Conservation (phyloP, 2,329 filamentous ascomycete species). For the Fusarium sp. region DNA sequence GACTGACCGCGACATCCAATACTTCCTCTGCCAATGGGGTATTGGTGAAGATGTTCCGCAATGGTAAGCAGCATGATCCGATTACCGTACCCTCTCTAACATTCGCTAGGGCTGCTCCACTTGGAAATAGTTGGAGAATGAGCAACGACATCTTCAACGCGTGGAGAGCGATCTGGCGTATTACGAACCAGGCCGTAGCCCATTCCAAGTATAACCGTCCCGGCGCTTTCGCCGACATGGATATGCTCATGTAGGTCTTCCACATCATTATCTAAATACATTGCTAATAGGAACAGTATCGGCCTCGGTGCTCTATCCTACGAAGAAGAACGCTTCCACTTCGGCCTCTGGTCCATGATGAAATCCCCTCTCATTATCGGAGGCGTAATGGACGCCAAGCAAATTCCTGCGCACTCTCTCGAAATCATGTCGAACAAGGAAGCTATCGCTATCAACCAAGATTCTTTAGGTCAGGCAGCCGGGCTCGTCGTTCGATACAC, state of each 20-base stretch:
- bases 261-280: fast-evolving
- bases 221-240: constrained; percentile 64
- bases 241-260: constrained; percentile 61
- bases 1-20: constrained; percentile 57
- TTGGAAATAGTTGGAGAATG: constrained; percentile 63
- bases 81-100: neutral
- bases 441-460: constrained; percentile 69
- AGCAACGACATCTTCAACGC: constrained; percentile 65
- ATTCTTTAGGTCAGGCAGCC: constrained; percentile 63
- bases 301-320: constrained; percentile 59
- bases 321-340: constrained; percentile 64
- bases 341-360: constrained; percentile 64
- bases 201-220: constrained; percentile 57
- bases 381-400: constrained; percentile 53
- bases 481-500: constrained; percentile 62
- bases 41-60: constrained; percentile 60
- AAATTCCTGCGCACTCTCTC: constrained; percentile 56
- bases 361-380: constrained; percentile 65
- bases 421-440: constrained; percentile 62
- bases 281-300: constrained; percentile 49
- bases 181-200: constrained; percentile 63
- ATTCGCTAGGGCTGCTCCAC: constrained; percentile 51
- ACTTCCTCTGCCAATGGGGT: constrained; percentile 67
- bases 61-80: constrained; percentile 48
- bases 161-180: constrained; percentile 64